Evolutionary conservation across 495 filamentous ascomycete genomes (phyloP).

Genomic region (Daldinia vernicosa): DNA sequence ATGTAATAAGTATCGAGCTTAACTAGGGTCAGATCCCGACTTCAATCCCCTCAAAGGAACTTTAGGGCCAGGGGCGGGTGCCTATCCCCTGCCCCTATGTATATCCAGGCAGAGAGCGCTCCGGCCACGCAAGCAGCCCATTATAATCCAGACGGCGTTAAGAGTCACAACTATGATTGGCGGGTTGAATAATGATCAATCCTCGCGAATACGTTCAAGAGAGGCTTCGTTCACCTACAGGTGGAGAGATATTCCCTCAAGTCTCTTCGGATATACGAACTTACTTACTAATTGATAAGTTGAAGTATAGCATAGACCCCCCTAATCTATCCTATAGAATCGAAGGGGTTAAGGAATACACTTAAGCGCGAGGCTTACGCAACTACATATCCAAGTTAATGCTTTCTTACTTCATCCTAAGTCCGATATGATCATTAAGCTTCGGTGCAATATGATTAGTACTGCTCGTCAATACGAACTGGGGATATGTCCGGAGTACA

Average conservation of each 20-base stretch:
- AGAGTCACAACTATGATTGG: neutral
- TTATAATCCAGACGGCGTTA: neutral
- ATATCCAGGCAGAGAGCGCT: neutral
- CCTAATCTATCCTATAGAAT: neutral
- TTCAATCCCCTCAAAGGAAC: conserved; percentile 10
- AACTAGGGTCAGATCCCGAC: conserved; percentile 30
- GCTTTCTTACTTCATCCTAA: conserved; percentile 3
- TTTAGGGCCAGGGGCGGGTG: neutral
- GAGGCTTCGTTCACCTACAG: neutral
- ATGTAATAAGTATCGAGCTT: conserved; percentile 15
- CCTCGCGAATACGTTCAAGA: neutral
- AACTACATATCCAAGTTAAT: neutral
- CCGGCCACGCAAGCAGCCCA: neutral
- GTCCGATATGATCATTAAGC: neutral
- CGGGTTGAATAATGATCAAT: neutral
- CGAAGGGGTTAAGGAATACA: conserved; percentile 4
- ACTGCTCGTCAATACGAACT: neutral
- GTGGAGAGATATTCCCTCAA: neutral
- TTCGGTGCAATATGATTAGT: neutral
- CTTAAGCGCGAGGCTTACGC: conserved; percentile 23
- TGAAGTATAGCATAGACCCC: neutral
- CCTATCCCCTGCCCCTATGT: neutral
- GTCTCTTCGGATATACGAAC: neutral
- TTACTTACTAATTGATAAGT: neutral
- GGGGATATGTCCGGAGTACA: neutral